Evolutionary conservation across 306 rosid genomes (phyloP).

Genomic region (Lathyrus sativus): DNA sequence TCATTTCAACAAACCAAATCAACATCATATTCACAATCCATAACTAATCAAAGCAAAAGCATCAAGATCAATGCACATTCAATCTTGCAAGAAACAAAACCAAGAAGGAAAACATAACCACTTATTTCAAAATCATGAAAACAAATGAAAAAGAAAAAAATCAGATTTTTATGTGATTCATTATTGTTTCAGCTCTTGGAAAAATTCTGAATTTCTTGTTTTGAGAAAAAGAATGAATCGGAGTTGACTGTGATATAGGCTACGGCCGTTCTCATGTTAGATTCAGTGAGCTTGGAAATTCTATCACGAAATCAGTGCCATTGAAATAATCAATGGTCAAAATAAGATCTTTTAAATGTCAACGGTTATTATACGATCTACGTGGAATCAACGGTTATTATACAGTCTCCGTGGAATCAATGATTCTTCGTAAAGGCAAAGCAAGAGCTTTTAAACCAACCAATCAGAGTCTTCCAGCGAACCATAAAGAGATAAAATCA

Average conservation of each 20-base stretch:
- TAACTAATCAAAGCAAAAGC: conserved; percentile 2
- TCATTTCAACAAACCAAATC: conserved; percentile 11
- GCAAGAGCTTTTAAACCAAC: neutral
- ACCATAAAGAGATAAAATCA: neutral
- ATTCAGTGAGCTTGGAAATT: conserved; percentile 16
- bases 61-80: conserved; percentile 2
- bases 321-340: neutral
- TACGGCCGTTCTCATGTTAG: conserved; percentile 6
- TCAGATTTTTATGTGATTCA: conserved; percentile 25
- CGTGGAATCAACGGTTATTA: no score
- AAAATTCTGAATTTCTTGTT: neutral
- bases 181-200: conserved; percentile 25
- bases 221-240: neutral
- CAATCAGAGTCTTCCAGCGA: neutral
- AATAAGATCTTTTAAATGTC: no score
- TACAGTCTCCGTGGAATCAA: no score
- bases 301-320: neutral
- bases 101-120: neutral
- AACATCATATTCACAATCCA: neutral
- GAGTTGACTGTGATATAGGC: neutral
- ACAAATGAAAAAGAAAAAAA: conserved; percentile 3
- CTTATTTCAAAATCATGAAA: neutral
- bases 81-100: neutral
- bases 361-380: no score
- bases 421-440: no score